A percentile compares a stretch with the other conserved stretches of the same genome.
Conservation (phyloP, 352 stramenopile genomes). For the Phytopythium delawarense region DNA sequence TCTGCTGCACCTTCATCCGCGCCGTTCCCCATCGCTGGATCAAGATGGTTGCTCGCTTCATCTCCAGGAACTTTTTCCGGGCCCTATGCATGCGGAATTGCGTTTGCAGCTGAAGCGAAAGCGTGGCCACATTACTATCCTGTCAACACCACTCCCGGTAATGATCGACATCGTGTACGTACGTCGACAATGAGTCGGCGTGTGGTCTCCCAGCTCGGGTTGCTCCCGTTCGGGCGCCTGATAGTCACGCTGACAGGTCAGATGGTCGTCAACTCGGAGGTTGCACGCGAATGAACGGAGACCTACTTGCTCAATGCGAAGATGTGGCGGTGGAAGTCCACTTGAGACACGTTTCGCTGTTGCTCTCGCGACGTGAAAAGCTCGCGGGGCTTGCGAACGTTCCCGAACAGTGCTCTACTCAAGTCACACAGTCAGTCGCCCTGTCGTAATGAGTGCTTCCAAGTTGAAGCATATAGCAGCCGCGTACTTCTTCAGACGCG, state of each 20-base stretch:
- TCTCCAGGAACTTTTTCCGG: constrained; percentile 40
- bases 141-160: neutral
- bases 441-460: neutral
- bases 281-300: neutral
- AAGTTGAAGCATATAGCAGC: neutral
- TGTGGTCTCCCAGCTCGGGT: constrained; percentile 60
- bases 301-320: constrained; percentile 57
- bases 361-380: constrained; percentile 67
- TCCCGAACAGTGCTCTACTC: constrained; percentile 59
- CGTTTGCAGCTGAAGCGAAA: constrained; percentile 50
- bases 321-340: constrained; percentile 72
- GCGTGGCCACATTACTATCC: neutral
- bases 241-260: neutral
- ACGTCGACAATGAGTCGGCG: constrained; percentile 63
- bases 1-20: constrained; percentile 37
- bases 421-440: neutral
- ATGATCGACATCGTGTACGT: constrained; percentile 3
- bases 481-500: constrained; percentile 72
- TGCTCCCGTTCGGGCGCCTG: constrained; percentile 53
- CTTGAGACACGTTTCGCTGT: constrained; percentile 64
- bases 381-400: constrained; percentile 68
- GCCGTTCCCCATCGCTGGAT: constrained; percentile 58
- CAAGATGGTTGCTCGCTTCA: constrained; percentile 28
- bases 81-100: constrained; percentile 68
- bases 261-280: neutral